Base-by-base conservation (phyloP, 768 basidiomycete species). In the Suillus subalutaceus region DNA sequence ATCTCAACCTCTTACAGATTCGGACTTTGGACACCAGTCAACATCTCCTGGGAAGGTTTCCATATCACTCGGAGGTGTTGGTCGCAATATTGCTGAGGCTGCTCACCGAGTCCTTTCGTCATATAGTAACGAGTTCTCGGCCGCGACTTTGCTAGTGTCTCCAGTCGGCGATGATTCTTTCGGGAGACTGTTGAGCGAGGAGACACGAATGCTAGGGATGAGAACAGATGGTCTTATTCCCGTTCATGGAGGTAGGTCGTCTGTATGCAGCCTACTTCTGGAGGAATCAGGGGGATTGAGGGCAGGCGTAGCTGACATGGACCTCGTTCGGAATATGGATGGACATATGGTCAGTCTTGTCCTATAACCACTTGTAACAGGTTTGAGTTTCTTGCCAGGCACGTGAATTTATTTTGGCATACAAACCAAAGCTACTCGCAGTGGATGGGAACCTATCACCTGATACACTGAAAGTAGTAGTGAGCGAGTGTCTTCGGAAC, bases 271-370 rank as follows among this genome's bases (percentile, higher is more conserved):
- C 70, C 86, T 97, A 82, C 81, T 95, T 43, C 79, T 99, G 55
- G 92, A 95, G 72, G 75, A 79, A 37, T 73, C 80, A 7, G 95
- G 96, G 0, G 84, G 85, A 59, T 82, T 99, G 23, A 81, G 90
- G 3, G 86, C 87, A n/a, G 97, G 97, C 2, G 86, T 99, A 13
- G 94, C 97, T 18, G 96, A 97, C 73, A 99, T 98, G 94, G 85
- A 83, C 72, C 86, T 91, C 56, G 85, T 88, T 10, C 78, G 41
- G 86, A 46, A 71, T 74, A 2, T 72, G 93, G 63, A 76, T 30
- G 79, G 76, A 15, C 75, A 83, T n/a, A 72, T 75, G 71, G 88
- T 90, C 44, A 38, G 68, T 40, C 63, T 63, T 46, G 12, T 40
- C 30, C n/a, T 26, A 12, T 30, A 13, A 43, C 6, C 18, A 13